Percentiles rank a stretch among this genome's conserved stretches.
phyloP scores from a whole-genome alignment of 352 stramenopile species.

The Pythium rhizo-oryzae region DNA sequence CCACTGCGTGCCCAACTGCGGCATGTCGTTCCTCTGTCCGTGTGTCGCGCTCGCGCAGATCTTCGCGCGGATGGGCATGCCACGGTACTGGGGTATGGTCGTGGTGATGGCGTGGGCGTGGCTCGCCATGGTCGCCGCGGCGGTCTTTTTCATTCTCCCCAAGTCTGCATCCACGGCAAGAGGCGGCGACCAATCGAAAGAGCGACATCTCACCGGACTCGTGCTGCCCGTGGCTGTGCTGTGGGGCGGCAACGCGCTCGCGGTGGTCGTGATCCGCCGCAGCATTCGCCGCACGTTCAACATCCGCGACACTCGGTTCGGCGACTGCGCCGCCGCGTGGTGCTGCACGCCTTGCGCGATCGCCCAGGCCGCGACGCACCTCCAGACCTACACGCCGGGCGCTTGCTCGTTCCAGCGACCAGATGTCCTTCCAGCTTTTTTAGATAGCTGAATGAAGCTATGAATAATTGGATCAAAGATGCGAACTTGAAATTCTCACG shows the following conservation, averaged over 20 bases:
- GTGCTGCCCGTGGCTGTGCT: background rate
- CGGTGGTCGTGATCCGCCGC: background rate
- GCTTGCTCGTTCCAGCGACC: constrained; percentile 2
- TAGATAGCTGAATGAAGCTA: background rate
- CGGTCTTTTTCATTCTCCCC: background rate
- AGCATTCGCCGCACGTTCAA: constrained; percentile 9
- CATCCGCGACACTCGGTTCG: background rate
- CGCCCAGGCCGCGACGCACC: constrained; percentile 12
- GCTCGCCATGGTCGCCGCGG: background rate
- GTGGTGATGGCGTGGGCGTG: constrained; percentile 5
- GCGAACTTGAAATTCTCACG: too few species aligned
- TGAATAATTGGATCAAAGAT: too few species aligned
- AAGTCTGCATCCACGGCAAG: background rate
- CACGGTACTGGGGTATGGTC: constrained; percentile 13
- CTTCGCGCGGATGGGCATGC: constrained; percentile 25
- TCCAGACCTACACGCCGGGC: constrained; percentile 11
- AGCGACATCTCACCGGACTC: constrained; percentile 4
- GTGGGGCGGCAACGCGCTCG: constrained; percentile 1
- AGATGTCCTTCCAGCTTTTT: background rate
- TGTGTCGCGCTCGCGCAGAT: constrained; percentile 39
- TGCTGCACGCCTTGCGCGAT: constrained; percentile 16
- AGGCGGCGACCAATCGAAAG: background rate
- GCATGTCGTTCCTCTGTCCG: constrained; percentile 30
- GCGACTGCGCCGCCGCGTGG: constrained; percentile 3
- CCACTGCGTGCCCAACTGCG: constrained; percentile 33